A percentile compares a stretch with the other conserved stretches of the same genome.
Evolutionary conservation across 1,284 basidiomycete genomes (phyloP).

Genomic region (Puccinia hordei): DNA sequence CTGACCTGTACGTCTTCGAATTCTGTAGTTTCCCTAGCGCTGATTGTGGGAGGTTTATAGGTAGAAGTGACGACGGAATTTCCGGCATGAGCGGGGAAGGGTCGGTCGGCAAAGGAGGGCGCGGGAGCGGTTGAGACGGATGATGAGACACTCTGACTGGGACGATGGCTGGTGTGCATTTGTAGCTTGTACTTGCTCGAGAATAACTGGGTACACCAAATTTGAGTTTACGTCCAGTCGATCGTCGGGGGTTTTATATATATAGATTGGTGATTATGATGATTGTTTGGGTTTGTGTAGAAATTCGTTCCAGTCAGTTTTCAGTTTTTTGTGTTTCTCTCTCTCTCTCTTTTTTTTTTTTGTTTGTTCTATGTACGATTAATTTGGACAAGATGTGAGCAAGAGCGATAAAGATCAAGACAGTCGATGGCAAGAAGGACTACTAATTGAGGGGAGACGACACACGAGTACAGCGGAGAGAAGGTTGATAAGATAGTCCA

Average conservation of each 20-base stretch:
- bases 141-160: constrained; percentile 32
- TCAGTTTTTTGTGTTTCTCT: background rate
- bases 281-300: background rate
- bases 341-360: no score
- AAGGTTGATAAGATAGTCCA: background rate
- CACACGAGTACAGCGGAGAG: background rate
- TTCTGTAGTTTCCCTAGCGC: constrained; percentile 49
- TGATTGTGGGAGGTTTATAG: constrained; percentile 43
- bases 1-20: constrained; percentile 67
- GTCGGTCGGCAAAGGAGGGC: constrained; percentile 41
- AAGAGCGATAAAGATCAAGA: background rate
- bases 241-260: no score
- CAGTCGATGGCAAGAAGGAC: no score
- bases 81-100: constrained; percentile 43
- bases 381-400: background rate
- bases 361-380: background rate
- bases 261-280: background rate
- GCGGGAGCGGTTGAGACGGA: background rate
- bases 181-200: constrained; percentile 23
- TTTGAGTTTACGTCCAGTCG: background rate
- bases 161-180: constrained; percentile 43
- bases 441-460: background rate
- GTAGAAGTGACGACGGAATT: constrained; percentile 46
- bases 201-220: constrained; percentile 10
- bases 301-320: background rate